Evolutionary conservation across 305 asterid genomes (phyloP).

Genomic region (Fraxinus velutina): DNA sequence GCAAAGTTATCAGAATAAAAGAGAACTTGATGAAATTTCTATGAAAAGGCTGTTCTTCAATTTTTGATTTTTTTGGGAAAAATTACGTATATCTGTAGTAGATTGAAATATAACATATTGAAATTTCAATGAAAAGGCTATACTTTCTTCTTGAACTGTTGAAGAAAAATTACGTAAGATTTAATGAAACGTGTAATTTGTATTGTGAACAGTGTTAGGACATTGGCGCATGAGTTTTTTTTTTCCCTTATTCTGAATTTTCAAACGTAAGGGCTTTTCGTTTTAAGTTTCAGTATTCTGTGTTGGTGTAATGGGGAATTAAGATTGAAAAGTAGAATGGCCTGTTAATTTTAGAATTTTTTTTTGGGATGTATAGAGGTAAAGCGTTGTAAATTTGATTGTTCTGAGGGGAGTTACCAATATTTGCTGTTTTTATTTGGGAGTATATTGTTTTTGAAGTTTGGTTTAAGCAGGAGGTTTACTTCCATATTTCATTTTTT

Average conservation of each 20-base stretch:
- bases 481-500: background rate
- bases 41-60: background rate
- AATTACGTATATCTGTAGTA: background rate
- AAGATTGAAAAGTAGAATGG: background rate
- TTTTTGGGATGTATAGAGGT: background rate
- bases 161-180: background rate
- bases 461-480: background rate
- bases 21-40: background rate
- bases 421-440: background rate
- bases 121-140: background rate
- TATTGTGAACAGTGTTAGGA: background rate
- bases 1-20: background rate
- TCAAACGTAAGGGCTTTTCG: background rate
- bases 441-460: background rate
- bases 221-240: background rate
- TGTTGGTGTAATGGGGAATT: background rate
- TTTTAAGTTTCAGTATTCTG: background rate
- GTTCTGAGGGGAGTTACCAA: background rate
- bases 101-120: background rate
- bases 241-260: background rate
- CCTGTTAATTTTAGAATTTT: background rate
- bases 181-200: background rate
- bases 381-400: background rate
- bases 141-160: background rate
- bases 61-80: background rate